Evolutionary conservation across 768 basidiomycete genomes (phyloP), one percentile per base, ranked within the genome.

Genomic region (Coprinellus micaceus): DNA sequence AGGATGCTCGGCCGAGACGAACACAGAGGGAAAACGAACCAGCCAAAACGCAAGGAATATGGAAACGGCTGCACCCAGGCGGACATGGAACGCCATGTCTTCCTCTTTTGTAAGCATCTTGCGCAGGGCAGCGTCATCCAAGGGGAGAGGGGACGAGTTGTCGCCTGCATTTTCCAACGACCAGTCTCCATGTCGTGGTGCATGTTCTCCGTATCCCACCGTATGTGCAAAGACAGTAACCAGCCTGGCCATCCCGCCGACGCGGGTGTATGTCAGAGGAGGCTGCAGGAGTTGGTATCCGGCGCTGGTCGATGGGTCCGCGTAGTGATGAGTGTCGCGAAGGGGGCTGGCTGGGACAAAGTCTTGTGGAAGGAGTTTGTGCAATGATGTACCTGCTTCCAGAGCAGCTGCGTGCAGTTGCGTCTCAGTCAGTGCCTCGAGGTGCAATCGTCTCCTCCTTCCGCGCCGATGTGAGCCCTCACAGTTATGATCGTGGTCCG

Each of bases 31-130:
- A 15, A 25, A 3, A 67, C 79, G 57, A 57, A 88, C 85, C 63
- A 82, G 73, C 91, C 91, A 94, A 72, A 94, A 94, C n/a, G 79
- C 60, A 21, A 90, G 64, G 70, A 93, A 92, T 28, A 88, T 60
- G 0, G 66, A 48, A 73, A 82, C 82, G 0, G 85, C 83, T 19
- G 89, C 69, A 1, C 63, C 53, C 44, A 88, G 75, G 62, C 90
- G 83, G 6, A 76, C 69, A 39, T 73, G 73, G 59, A 85, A 82
- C 33, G 86, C 84, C 58, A 74, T 78, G 53, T 71, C 75, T 63
- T 87, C 84, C 29, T 77, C 77, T n/a, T 5, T 5, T 29, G 45
- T 28, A n/a, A 58, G 10, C 17, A 56, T 22, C 4, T 17, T 2
- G 3, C 44, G 37, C 12, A 55, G 37, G 11, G 30, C 4, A 13